These are phyloP conservation scores for Sistotremastrum niveocremeum DNA, from an alignment of 768 basidiomycete genomes.

Conservation along the genomic window DNA sequence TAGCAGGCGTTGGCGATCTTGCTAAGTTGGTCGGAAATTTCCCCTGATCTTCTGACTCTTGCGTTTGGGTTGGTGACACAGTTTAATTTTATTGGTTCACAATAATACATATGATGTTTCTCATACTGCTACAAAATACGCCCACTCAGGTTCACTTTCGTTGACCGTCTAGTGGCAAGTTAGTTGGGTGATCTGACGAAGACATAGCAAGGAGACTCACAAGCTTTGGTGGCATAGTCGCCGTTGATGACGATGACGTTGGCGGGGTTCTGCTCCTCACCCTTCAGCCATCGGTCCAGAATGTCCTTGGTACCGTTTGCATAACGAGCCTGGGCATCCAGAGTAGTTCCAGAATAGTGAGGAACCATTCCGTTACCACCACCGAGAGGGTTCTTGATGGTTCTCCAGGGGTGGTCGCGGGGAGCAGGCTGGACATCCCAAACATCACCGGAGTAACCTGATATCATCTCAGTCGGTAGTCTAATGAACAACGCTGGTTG, in stretches of 20 bases:
- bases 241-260: constrained; percentile 74
- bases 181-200: too few species aligned
- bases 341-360: constrained; percentile 78
- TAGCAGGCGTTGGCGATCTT: constrained; percentile 48
- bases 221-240: constrained; percentile 22
- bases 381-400: constrained; percentile 64
- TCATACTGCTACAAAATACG: too few species aligned
- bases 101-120: too few species aligned
- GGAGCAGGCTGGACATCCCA: constrained; percentile 86
- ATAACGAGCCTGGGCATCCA: constrained; percentile 83
- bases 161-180: too few species aligned
- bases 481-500: too few species aligned
- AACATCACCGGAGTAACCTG: constrained; percentile 41
- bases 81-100: too few species aligned
- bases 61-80: too few species aligned
- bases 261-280: constrained; percentile 54
- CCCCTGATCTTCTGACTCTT: too few species aligned
- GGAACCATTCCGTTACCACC: constrained; percentile 87
- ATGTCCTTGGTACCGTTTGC: constrained; percentile 59
- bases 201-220: too few species aligned
- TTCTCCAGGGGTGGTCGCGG: constrained; percentile 76
- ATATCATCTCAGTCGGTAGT: too few species aligned
- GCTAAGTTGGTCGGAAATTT: constrained; percentile 37
- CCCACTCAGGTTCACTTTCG: too few species aligned
- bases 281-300: constrained; percentile 52